Evolutionary conservation across 352 stramenopile species (phyloP).

Genomic region (Pythium insidiosum): DNA sequence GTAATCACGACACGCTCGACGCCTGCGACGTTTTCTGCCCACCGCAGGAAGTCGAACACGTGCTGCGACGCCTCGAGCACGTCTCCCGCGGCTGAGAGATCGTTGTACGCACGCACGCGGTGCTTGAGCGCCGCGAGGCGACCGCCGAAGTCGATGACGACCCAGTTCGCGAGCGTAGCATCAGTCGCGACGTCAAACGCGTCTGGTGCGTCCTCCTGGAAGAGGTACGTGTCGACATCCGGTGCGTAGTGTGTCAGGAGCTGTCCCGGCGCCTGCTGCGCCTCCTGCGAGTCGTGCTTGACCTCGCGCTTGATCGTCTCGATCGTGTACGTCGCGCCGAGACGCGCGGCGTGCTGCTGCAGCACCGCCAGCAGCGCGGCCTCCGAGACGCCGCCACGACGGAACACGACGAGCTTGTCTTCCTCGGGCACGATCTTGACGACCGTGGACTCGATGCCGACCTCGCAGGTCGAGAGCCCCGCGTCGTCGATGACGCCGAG

Average conservation of each 20-base stretch:
- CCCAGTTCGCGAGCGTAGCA: conserved; percentile 39
- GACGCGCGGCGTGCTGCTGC: conserved; percentile 21
- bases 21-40: conserved; percentile 63
- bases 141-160: conserved; percentile 78
- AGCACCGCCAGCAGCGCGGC: conserved; percentile 53
- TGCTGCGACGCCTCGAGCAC: conserved; percentile 57
- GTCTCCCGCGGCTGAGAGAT: conserved; percentile 66
- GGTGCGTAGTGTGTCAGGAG: conserved; percentile 97
- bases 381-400: conserved; percentile 81
- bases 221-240: conserved; percentile 88
- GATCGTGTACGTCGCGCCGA: conserved; percentile 47
- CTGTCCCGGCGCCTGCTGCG: conserved; percentile 92
- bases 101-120: conserved; percentile 58
- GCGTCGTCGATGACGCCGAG: conserved; percentile 79
- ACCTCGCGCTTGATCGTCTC: conserved; percentile 58
- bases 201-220: conserved; percentile 32
- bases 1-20: conserved; percentile 69
- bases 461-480: conserved; percentile 49
- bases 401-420: conserved; percentile 80
- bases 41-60: conserved; percentile 83
- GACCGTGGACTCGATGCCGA: conserved; percentile 94
- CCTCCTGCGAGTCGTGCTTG: conserved; percentile 54
- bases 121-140: conserved; percentile 34
- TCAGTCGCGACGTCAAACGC: conserved; percentile 22
- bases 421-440: conserved; percentile 82